phyloP scores from a whole-genome alignment of 768 basidiomycete species.

The Rhizopogon roseolus region DNA sequence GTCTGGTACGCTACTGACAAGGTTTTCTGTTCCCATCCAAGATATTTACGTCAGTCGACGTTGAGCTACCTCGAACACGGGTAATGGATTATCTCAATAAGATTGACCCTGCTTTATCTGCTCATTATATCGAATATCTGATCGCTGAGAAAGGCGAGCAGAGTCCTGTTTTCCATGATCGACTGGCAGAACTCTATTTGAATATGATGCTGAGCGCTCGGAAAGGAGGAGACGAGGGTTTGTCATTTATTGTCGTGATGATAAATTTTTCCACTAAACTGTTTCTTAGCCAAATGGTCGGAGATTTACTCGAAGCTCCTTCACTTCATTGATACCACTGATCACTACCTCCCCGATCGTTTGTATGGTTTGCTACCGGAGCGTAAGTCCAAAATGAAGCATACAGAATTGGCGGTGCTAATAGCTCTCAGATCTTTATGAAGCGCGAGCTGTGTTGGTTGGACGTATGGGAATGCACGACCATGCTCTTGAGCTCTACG shows the following conservation, averaged over 20 bases:
- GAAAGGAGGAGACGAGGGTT: slow-evolving; percentile 56
- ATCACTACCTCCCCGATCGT: slow-evolving; percentile 70
- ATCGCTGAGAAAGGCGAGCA: slow-evolving; percentile 71
- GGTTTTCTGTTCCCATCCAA: slow-evolving; percentile 21
- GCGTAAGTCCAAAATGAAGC: slow-evolving; percentile 39
- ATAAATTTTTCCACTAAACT: slow-evolving; percentile 3
- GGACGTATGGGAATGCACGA: slow-evolving; percentile 90
- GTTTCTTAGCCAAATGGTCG: slow-evolving; percentile 37
- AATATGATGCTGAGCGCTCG: slow-evolving; percentile 57
- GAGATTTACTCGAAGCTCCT: slow-evolving; percentile 68
- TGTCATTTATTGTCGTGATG: slow-evolving; percentile 11
- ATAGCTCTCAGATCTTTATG: slow-evolving; percentile 62
- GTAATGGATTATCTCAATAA: slow-evolving; percentile 78
- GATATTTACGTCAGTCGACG: slow-evolving; percentile 96
- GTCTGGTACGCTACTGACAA: not conserved
- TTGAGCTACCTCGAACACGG: slow-evolving; percentile 73
- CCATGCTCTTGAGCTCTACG: slow-evolving; percentile 92
- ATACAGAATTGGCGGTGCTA: not conserved
- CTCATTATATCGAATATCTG: slow-evolving; percentile 81
- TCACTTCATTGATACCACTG: slow-evolving; percentile 67
- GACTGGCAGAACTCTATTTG: slow-evolving; percentile 84
- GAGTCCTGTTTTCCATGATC: slow-evolving; percentile 73
- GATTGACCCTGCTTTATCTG: slow-evolving; percentile 63
- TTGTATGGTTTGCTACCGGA: slow-evolving; percentile 82
- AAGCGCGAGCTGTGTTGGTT: slow-evolving; percentile 87